Evolutionary conservation across 805 yeast species (phyloP).

Genomic region (Candida verbasci): DNA sequence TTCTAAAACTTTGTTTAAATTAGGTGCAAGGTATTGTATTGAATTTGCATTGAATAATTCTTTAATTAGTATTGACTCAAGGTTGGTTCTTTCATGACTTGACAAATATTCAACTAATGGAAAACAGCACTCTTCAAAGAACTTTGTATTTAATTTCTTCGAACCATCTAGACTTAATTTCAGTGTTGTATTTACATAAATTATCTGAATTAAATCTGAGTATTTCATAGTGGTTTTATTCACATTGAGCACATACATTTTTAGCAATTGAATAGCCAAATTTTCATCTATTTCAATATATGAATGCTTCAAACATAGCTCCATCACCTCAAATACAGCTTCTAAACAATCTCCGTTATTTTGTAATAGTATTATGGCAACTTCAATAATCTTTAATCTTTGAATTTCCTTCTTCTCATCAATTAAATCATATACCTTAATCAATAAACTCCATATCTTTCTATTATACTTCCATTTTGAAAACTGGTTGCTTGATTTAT

Average conservation of each 20-base stretch:
- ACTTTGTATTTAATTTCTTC: constrained; percentile 26
- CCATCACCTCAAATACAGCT: constrained; percentile 15
- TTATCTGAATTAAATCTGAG: constrained; percentile 18
- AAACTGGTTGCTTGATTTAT: constrained; percentile 32
- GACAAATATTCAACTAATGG: constrained; percentile 9
- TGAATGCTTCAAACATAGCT: constrained; percentile 15
- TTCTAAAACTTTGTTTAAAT: constrained; percentile 5
- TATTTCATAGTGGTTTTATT: constrained; percentile 13
- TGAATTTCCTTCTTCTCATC: constrained; percentile 20
- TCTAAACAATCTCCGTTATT: constrained; percentile 11
- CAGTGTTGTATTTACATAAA: constrained; percentile 21
- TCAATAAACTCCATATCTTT: constrained; percentile 49
- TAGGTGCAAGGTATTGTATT: constrained; percentile 2
- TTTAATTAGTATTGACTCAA: constrained; percentile 3
- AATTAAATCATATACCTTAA: constrained; percentile 34
- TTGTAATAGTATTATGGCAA: constrained; percentile 13
- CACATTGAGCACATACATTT: constrained; percentile 13
- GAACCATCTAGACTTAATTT: constrained; percentile 19
- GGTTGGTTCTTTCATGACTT: background rate
- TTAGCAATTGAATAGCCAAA: constrained; percentile 21
- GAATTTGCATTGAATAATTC: constrained; percentile 5
- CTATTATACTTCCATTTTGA: constrained; percentile 38
- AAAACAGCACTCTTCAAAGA: constrained; percentile 22
- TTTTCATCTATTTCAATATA: constrained; percentile 31
- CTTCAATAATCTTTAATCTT: constrained; percentile 34